Conservation (phyloP, 23 red algal species). For the Gracilaria gracilis region DNA sequence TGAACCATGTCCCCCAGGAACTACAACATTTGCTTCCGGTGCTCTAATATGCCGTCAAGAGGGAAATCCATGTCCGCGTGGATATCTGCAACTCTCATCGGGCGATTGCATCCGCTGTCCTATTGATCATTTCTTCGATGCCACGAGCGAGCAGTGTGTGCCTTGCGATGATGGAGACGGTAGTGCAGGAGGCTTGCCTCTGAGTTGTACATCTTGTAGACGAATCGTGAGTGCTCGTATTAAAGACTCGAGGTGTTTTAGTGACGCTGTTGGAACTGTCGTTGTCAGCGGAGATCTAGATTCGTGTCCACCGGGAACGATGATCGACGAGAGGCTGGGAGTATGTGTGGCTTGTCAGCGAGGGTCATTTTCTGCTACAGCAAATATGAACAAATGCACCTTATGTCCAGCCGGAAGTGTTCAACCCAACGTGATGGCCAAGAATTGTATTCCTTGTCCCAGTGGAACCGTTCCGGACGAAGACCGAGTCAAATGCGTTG, state of each 20-base stretch:
- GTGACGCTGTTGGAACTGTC: not conserved
- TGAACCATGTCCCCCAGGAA: not conserved
- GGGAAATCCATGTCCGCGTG: constrained; percentile 21
- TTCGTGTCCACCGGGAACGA: constrained; percentile 10
- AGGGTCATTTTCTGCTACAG: not conserved
- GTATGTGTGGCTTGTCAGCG: constrained; percentile 12
- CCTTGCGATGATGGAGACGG: constrained; percentile 7
- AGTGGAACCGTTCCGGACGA: constrained; percentile 19
- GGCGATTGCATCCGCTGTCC: constrained; percentile 45
- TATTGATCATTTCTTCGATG: constrained; percentile 12
- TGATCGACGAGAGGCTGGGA: not conserved
- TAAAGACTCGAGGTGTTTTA: constrained; percentile 31
- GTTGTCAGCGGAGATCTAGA: not conserved
- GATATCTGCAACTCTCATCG: constrained; percentile 5
- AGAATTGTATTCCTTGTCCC: not conserved
- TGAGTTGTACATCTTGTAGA: not conserved
- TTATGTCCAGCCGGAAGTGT: constrained; percentile 23
- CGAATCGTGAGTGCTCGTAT: not conserved
- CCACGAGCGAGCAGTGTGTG: not conserved
- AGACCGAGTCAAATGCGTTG: not conserved
- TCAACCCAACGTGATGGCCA: not conserved
- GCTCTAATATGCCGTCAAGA: constrained; percentile 15
- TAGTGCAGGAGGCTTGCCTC: constrained; percentile 3
- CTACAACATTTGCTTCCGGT: not conserved
- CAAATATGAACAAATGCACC: not conserved